Evolutionary conservation across 495 filamentous ascomycete genomes (phyloP).

Genomic region (Lindgomyces ingoldianus): DNA sequence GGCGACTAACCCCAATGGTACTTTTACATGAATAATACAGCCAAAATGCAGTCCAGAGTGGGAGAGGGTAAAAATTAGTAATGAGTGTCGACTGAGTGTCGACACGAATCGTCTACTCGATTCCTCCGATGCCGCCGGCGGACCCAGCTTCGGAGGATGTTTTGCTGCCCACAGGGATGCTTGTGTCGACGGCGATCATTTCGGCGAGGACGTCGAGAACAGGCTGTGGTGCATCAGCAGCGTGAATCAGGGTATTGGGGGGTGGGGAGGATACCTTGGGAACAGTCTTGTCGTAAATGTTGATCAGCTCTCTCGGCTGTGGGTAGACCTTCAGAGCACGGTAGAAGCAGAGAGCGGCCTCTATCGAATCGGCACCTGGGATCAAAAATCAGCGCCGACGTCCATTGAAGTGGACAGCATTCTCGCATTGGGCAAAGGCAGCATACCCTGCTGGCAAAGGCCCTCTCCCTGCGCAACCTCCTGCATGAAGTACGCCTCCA

Average conservation of each 20-base stretch:
- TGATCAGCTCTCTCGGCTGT: slow-evolving; percentile 85
- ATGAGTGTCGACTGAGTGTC: too few species aligned
- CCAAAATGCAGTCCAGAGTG: background rate
- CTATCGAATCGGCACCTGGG: slow-evolving; percentile 69
- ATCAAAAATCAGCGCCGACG: slow-evolving; percentile 3
- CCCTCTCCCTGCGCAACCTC: slow-evolving; percentile 85
- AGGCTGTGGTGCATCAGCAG: slow-evolving; percentile 56
- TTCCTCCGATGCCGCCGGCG: slow-evolving; percentile 10
- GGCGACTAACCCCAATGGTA: background rate
- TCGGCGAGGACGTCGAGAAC: slow-evolving; percentile 93
- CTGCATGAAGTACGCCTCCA: slow-evolving; percentile 90
- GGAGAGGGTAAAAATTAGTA: too few species aligned
- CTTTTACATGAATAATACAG: slow-evolving; percentile 34
- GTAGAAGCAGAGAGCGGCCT: slow-evolving; percentile 93
- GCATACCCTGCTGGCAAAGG: slow-evolving; percentile 69
- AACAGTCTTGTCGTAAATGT: slow-evolving; percentile 97
- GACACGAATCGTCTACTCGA: slow-evolving; percentile 18
- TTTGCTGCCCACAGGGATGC: slow-evolving; percentile 59
- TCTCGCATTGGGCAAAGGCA: slow-evolving; percentile 26
- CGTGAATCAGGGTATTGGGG: background rate
- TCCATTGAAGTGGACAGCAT: background rate
- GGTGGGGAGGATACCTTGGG: slow-evolving; percentile 62
- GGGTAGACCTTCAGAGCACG: slow-evolving; percentile 98
- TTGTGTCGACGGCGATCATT: slow-evolving; percentile 90
- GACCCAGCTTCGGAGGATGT: slow-evolving; percentile 32